Conservation (phyloP, 495 filamentous ascomycete species). For the Pseudoneurospora amorphoporcata region DNA sequence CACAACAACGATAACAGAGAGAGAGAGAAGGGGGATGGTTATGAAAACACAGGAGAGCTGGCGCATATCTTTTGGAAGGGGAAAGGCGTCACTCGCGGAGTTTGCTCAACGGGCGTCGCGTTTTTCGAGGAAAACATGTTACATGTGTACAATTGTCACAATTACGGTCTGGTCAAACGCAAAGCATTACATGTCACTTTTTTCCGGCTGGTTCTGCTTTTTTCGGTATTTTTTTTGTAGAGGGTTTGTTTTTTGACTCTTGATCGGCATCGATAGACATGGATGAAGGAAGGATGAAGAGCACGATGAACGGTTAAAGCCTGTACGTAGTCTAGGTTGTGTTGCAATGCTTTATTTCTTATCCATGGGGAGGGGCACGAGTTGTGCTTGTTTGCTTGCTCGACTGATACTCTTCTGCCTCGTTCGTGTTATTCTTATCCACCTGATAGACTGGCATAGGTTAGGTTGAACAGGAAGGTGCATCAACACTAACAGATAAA, state of each 20-base stretch:
- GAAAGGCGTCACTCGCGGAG: not conserved
- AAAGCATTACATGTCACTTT: not conserved
- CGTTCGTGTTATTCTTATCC: not conserved
- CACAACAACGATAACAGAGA: not conserved
- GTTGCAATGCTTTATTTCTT: slow-evolving; percentile 13
- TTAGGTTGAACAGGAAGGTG: not conserved
- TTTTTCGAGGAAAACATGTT: slow-evolving; percentile 20
- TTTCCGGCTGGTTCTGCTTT: slow-evolving; percentile 19
- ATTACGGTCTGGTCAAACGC: not conserved
- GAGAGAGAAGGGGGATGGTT: not conserved
- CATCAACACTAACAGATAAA: no score
- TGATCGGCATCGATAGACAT: not conserved
- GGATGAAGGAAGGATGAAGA: slow-evolving; percentile 4
- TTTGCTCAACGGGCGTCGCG: not conserved
- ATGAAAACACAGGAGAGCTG: not conserved
- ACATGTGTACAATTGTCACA: slow-evolving; percentile 36
- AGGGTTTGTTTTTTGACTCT: not conserved
- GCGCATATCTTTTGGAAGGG: not conserved
- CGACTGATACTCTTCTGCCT: not conserved
- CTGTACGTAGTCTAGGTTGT: slow-evolving; percentile 38
- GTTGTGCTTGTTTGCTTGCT: not conserved
- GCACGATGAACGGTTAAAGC: slow-evolving; percentile 28
- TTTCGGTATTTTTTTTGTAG: slow-evolving; percentile 6
- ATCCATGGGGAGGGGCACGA: not conserved
- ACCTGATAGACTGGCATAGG: not conserved